These are phyloP conservation scores for Ustilago shanxiensis DNA, from an alignment of 1,284 basidiomycete genomes.

Conservation along the genomic window DNA sequence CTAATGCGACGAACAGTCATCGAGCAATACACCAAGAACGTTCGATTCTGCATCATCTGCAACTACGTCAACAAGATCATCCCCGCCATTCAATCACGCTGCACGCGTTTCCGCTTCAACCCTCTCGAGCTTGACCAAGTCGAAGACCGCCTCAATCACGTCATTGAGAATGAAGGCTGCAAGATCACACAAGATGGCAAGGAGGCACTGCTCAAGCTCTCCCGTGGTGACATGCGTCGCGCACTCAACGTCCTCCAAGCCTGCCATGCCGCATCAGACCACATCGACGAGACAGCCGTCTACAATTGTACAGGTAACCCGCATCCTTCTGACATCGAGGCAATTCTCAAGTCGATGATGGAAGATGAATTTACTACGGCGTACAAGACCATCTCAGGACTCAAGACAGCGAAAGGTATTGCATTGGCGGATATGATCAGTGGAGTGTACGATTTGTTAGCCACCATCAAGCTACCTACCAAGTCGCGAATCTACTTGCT, in stretches of 20 bases:
- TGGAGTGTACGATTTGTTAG: conserved; percentile 90
- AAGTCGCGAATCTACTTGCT: conserved; percentile 90
- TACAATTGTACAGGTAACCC: conserved; percentile 98
- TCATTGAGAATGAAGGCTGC: conserved; percentile 87
- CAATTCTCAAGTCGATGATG: conserved; percentile 94
- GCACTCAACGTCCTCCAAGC: conserved; percentile 96
- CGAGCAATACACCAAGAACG: conserved; percentile 98
- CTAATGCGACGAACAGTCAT: conserved; percentile 75
- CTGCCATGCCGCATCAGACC: conserved; percentile 94
- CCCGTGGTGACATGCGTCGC: conserved; percentile 96
- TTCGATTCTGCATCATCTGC: conserved; percentile 99
- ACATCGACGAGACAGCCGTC: conserved; percentile 87
- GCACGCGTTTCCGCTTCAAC: conserved; percentile 95
- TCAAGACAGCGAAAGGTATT: conserved; percentile 92
- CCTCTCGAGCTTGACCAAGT: conserved; percentile 89
- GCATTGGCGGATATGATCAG: conserved; percentile 95
- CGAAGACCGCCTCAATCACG: conserved; percentile 81
- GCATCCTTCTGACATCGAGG: conserved; percentile 91
- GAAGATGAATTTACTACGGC: conserved; percentile 94
- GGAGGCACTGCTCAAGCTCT: conserved; percentile 89
- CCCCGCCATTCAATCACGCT: conserved; percentile 97
- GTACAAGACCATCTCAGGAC: conserved; percentile 83
- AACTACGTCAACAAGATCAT: conserved; percentile 99
- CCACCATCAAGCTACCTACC: conserved; percentile 85
- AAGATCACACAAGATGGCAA: conserved; percentile 88